Evolutionary conservation across 768 basidiomycete genomes (phyloP), one percentile per base, ranked within the genome.

Genomic region (Mycena olivaceomarginata): DNA sequence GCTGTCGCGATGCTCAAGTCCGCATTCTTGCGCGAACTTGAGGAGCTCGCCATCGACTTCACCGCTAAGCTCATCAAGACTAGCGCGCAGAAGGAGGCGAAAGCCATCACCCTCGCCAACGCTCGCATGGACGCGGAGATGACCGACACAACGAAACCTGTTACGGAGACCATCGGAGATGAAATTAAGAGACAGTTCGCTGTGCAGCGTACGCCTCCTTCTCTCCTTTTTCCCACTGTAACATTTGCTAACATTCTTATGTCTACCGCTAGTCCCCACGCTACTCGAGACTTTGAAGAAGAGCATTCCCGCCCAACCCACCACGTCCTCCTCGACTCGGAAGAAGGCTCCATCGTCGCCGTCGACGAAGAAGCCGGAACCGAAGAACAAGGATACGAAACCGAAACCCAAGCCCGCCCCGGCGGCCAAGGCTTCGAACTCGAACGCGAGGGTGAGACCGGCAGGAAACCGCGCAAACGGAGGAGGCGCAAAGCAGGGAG

Each of bases 1-100:
- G 39, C 40, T 20, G 18, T 64, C 60, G 18, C 39, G 4, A 41
- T 64, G 40, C 62, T 64, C 62, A 64, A 64, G 41, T 41, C 18
- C 40, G 40, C 62, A 11, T 64, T 64, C 40, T 20, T n/a, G 3
- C 18, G 40, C 20, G 40, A 64, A 43, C 62, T 64, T 18, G 40
- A 64, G 16, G 62, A 64, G 10, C 62, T 41, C 40, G 40, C 40
- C 62, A 64, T 64, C 11, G 62, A 64, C 62, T 64, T 43, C 16
- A 64, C 62, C 2, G 62, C 40, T 9, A 64, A 64, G 12, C 62
- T 64, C 7, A 64, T 64, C 13, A 64, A 64, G 62, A 20, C 18
- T 4, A 64, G 10, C 41, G 40, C 62, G 12, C 16, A 5, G 16
- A 64, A 64, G 40, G 62, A 64, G 18, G 62, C 62, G 3, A 64